Percentiles rank a stretch among this genome's conserved stretches.
Evolutionary conservation across 83 land plant species (phyloP).

Genomic region (Thuja plicata): DNA sequence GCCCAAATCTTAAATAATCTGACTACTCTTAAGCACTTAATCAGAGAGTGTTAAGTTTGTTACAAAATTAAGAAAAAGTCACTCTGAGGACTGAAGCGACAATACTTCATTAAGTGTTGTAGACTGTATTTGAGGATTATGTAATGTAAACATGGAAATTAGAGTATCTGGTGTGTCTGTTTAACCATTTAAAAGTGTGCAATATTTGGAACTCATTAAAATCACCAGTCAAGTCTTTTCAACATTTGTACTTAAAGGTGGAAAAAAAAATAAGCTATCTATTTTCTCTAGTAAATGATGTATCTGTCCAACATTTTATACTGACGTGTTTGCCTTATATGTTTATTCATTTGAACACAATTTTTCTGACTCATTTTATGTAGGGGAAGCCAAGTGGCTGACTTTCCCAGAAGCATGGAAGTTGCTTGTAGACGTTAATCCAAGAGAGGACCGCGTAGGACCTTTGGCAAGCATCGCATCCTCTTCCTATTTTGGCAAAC

Average conservation of each 20-base stretch:
- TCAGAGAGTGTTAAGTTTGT: too few relatives aligned
- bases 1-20: background rate
- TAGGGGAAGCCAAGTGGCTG: slow-evolving; percentile 48
- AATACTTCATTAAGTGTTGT: background rate
- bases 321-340: background rate
- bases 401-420: slow-evolving; percentile 15
- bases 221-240: background rate
- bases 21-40: too few relatives aligned
- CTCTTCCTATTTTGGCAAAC: slow-evolving; percentile 20
- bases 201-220: background rate
- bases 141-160: background rate
- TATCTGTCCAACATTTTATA: background rate
- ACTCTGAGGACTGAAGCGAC: background rate
- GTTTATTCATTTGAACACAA: background rate
- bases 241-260: background rate
- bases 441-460: slow-evolving; percentile 47
- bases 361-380: background rate
- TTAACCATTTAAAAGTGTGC: background rate
- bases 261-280: background rate
- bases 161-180: background rate
- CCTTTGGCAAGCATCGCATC: slow-evolving; percentile 42
- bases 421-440: slow-evolving; percentile 35
- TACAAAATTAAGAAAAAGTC: too few relatives aligned
- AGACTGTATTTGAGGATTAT: background rate
- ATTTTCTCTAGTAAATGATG: background rate